Base-by-base conservation (phyloP, 202 grass and related monocot genomes). In the Hordeum pubiflorum region DNA sequence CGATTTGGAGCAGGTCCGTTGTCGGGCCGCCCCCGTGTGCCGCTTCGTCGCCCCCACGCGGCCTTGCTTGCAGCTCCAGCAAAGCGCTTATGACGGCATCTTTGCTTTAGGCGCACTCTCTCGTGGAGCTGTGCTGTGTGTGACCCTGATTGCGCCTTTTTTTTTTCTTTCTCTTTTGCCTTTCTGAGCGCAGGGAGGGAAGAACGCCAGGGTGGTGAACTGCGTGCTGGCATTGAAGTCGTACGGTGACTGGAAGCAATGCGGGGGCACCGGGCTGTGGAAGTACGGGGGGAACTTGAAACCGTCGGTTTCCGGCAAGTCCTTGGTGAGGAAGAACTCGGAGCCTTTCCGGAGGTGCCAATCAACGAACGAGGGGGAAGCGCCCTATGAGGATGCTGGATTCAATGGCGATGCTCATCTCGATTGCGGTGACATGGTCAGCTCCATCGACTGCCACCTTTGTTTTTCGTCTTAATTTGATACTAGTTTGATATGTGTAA, bases 211-310 rank as follows among this genome's bases (percentile, higher is more conserved):
- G 87, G 91, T 95, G 82, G 92, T 99, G 69, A 88, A 99, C 74
- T 96, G 96, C 36, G 92, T 96, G 63, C 90, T 99, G 74, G 90
- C 92, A 72, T 82, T 99, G 74, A 96, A 91, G 65, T 96, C 92
- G 50, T 99, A 93, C 64, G 83, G 88, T 44, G 96, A 93, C 61
- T 99, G 96, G 96, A 99, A 99, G 62, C 91, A 96, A 93, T 90
- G 84, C 68, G 96, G 96, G 58, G 90, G 90, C 34, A 89, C 84
- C 22, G 96, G 96, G 62, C 85, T 89, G 54, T 99, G 90, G 88
- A 99, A 93, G 79, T 99, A 90, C 32, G 91, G 96, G 23, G 96
- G 92, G 43, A 96, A 85, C 75, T 46, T 89, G 68, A 96, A 90
- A 80, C 89, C 83, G 10, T 85, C 84, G 12, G 74, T 32, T 22